Evolutionary conservation across 306 rosid species (phyloP).

Genomic region (Prunus padus): DNA sequence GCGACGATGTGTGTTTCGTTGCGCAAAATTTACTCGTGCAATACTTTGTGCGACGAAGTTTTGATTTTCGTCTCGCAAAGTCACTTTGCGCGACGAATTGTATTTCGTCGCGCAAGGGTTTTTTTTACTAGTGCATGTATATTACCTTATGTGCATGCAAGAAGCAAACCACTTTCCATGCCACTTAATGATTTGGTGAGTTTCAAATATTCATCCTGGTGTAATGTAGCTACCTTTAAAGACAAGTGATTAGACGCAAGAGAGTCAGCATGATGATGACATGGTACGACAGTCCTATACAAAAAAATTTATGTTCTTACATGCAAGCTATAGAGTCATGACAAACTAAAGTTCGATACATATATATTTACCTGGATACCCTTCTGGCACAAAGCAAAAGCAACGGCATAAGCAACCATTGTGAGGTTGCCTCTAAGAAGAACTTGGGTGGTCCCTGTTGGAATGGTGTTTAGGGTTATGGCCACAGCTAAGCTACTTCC

Average conservation of each 20-base stretch:
- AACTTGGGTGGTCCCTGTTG: slow-evolving; percentile 53
- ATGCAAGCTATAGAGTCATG: neutral
- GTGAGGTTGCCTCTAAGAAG: slow-evolving; percentile 55
- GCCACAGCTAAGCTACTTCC: slow-evolving; percentile 63
- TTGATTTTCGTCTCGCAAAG: too few species aligned
- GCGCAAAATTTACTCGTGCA: too few species aligned
- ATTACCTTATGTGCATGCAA: slow-evolving; percentile 45
- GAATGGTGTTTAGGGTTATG: slow-evolving; percentile 47
- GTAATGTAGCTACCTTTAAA: slow-evolving; percentile 27
- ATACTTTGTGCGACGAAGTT: too few species aligned
- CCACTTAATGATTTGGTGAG: slow-evolving; percentile 27
- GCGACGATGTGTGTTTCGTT: too few species aligned
- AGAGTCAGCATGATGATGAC: neutral
- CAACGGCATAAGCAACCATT: slow-evolving; percentile 57
- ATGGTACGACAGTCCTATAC: neutral
- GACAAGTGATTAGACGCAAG: neutral
- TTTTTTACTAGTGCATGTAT: too few species aligned
- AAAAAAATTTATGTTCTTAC: neutral
- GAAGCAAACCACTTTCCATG: slow-evolving; percentile 28
- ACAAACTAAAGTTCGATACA: neutral
- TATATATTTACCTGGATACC: slow-evolving; percentile 41
- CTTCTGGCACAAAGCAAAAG: slow-evolving; percentile 40
- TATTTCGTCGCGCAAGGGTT: too few species aligned
- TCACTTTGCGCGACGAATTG: too few species aligned
- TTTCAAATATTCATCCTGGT: slow-evolving; percentile 34